Evolutionary conservation across 2,329 filamentous ascomycete genomes (phyloP), one percentile per base, ranked within the genome.

Genomic region (Zymoseptoria brevis): DNA sequence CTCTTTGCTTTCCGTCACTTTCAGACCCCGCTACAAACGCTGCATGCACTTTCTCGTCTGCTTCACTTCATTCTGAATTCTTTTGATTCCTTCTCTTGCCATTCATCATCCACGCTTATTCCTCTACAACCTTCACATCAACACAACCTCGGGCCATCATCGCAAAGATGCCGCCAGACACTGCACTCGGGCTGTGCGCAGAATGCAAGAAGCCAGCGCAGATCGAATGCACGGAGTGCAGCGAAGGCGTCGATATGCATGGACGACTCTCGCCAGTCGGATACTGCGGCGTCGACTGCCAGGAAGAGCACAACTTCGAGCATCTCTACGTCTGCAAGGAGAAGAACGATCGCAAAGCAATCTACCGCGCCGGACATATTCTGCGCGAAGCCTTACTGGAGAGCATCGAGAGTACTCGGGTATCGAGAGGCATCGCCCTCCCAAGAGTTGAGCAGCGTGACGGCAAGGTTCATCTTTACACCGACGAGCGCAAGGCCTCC

Each of bases 301-400:
- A 50, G n/a, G 19, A 24, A 7, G 8, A 13, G n/a, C 30, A 55
- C 21, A 13, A 52, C 3, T 11, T 21, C 1, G 11, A 29, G 1
- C 59, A 63, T 26, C 24, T 16, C 8, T 2, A 19, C 1, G 19
- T 53, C 1, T 63, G 61, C 53, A 49, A 56, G 2, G 22, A 53
- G 30, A 59, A 50, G 3, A 61, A 58, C 50, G 21, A 52, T 1
- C 57, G 61, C 9, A 63, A 59, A 45, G n/a, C 50, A 21, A 30
- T 69, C 22, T 63, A 62, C n/a, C 65, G 67, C 11, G 66, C 64
- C 16, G 66, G 41, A 0, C 50, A 62, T 2, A 21, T 68, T 9
- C 53, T 66, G 6, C 61, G 66, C 16, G 35, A 53, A 3, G 35
- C 57, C 4, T 67, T 64, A 50, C 60, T 62, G 30, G 19, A 24